These are phyloP conservation scores for Spergularia marina DNA, from an alignment of 148 eudicot genomes.

Conservation along the genomic window DNA sequence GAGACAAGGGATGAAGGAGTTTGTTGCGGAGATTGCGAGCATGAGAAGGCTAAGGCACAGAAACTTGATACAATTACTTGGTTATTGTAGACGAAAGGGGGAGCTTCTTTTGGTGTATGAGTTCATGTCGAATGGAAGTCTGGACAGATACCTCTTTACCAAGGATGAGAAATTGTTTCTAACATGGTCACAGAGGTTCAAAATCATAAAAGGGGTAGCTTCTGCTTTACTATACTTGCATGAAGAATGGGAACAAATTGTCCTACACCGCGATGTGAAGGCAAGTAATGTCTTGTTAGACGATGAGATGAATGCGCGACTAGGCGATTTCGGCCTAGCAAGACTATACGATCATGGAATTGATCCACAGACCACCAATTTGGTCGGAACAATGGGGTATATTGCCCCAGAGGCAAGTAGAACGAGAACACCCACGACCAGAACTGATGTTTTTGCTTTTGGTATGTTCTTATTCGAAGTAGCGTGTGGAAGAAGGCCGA, in stretches of 20 bases:
- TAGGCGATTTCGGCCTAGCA: constrained; percentile 44
- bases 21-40: constrained; percentile 28
- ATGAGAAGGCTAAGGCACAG: constrained; percentile 39
- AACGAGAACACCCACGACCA: constrained; percentile 25
- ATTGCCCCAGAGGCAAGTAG: constrained; percentile 38
- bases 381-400: constrained; percentile 41
- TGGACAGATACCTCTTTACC: constrained; percentile 40
- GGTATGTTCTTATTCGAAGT: constrained; percentile 38
- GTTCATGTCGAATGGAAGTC: constrained; percentile 47
- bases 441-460: constrained; percentile 33
- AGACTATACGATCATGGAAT: constrained; percentile 29
- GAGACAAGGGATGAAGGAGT: constrained; percentile 37
- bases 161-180: constrained; percentile 14
- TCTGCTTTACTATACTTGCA: constrained; percentile 38
- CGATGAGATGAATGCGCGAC: constrained; percentile 32
- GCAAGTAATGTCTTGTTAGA: constrained; percentile 36
- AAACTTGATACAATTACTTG: constrained; percentile 43
- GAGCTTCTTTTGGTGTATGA: constrained; percentile 44
- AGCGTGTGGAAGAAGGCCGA: constrained; percentile 38
- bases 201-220: constrained; percentile 38
- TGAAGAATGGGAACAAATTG: constrained; percentile 39
- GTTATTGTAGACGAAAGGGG: constrained; percentile 36
- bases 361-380: constrained; percentile 30
- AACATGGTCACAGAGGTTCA: constrained; percentile 29
- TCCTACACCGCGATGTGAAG: constrained; percentile 39